Conservation (phyloP, 768 basidiomycete species). For the Mycena haematopus region DNA sequence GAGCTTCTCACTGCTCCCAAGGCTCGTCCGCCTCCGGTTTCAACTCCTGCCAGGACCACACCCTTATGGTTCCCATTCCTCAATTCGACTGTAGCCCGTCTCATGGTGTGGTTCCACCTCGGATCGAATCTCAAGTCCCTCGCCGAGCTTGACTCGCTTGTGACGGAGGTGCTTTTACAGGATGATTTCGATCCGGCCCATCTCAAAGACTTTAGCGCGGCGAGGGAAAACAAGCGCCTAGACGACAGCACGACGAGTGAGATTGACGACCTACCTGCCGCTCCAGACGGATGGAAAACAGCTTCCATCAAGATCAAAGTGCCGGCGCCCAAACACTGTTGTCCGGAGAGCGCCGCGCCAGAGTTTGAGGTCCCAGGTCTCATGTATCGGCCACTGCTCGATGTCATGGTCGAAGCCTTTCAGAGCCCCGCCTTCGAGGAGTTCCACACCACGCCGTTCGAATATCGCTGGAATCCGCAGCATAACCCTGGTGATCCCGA, state of each 20-base stretch:
- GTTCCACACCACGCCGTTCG: slow-evolving; percentile 27
- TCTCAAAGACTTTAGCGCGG: slow-evolving; percentile 32
- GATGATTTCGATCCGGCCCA: slow-evolving; percentile 35
- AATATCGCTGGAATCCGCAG: slow-evolving; percentile 19
- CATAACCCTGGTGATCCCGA: slow-evolving; percentile 9
- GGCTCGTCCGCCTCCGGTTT: slow-evolving; percentile 13
- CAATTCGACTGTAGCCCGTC: slow-evolving; percentile 31
- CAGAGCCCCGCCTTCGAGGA: slow-evolving; percentile 2
- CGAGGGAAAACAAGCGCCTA: slow-evolving; percentile 28
- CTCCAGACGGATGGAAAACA: slow-evolving; percentile 34
- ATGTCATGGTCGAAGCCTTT: slow-evolving; percentile 26
- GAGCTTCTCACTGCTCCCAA: neutral
- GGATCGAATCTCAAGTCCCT: slow-evolving; percentile 33
- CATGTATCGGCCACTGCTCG: slow-evolving; percentile 25
- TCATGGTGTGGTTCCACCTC: slow-evolving; percentile 37
- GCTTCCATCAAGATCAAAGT: slow-evolving; percentile 33
- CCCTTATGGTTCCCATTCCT: slow-evolving; percentile 29
- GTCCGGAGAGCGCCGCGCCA: slow-evolving; percentile 30
- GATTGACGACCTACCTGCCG: neutral
- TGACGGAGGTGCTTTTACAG: slow-evolving; percentile 34
- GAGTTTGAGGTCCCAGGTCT: slow-evolving; percentile 31
- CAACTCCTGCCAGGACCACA: neutral
- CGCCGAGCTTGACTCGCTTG: slow-evolving; percentile 32
- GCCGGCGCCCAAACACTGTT: slow-evolving; percentile 29
- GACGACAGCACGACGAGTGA: slow-evolving; percentile 15